Percentiles rank a stretch among this genome's conserved stretches.
phyloP scores from a whole-genome alignment of 768 basidiomycete species.

The Lentinus brumalis region DNA sequence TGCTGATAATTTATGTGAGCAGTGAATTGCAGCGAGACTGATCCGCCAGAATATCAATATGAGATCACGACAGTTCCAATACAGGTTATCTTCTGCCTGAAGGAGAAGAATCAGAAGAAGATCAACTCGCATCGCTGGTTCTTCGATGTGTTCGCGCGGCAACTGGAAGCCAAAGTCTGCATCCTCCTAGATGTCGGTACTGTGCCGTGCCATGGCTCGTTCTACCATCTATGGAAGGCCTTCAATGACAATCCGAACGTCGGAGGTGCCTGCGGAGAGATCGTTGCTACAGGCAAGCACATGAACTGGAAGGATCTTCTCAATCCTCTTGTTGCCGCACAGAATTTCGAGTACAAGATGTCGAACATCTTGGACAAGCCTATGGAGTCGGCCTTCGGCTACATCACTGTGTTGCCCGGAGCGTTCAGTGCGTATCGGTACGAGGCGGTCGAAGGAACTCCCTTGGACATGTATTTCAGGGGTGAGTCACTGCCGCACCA shows the following conservation, averaged over 20 bases:
- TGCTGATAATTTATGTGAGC: constrained; percentile 12
- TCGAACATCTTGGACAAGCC: constrained; percentile 93
- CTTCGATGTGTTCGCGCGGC: constrained; percentile 85
- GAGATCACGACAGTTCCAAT: constrained; percentile 82
- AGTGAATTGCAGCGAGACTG: too few relatives aligned
- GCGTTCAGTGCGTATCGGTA: constrained; percentile 93
- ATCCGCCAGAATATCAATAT: too few relatives aligned
- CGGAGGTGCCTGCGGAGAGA: constrained; percentile 95
- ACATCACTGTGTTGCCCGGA: constrained; percentile 91
- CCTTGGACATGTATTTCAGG: constrained; percentile 93
- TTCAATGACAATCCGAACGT: constrained; percentile 92
- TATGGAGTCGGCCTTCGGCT: constrained; percentile 86
- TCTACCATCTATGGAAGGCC: constrained; percentile 94
- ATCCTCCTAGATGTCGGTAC: constrained; percentile 88
- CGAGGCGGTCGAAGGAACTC: constrained; percentile 79
- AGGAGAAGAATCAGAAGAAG: constrained; percentile 94
- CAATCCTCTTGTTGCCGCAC: constrained; percentile 87
- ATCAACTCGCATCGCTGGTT: constrained; percentile 96
- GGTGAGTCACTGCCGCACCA: constrained; percentile 85
- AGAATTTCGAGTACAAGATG: constrained; percentile 96
- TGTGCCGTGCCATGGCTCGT: constrained; percentile 82
- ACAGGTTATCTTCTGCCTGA: constrained; percentile 90
- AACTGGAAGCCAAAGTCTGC: constrained; percentile 90
- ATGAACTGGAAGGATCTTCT: constrained; percentile 76
- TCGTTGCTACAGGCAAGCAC: constrained; percentile 82